A percentile compares a stretch with the other conserved stretches of the same genome.
These are phyloP conservation scores for Aureobasidium musti DNA, from an alignment of 2,329 filamentous ascomycete species.

Conservation along the genomic window DNA sequence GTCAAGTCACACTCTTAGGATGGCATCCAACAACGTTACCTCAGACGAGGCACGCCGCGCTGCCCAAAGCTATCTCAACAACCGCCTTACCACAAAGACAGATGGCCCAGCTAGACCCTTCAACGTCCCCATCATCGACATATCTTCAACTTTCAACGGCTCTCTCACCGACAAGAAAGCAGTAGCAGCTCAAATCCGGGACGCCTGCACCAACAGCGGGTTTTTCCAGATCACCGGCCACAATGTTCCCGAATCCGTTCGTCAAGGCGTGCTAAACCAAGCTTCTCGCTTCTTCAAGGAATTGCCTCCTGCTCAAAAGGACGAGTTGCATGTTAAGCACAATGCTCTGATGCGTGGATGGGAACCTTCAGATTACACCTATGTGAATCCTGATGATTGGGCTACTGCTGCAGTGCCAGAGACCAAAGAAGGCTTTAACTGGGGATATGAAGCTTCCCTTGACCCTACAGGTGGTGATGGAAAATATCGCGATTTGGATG, in stretches of 20 bases:
- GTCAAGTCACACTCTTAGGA: background rate
- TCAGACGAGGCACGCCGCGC: slow-evolving; percentile 23
- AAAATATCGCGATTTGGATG: slow-evolving; percentile 47
- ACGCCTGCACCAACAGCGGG: slow-evolving; percentile 47
- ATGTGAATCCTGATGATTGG: slow-evolving; percentile 43
- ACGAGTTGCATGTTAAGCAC: slow-evolving; percentile 46
- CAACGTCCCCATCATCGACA: slow-evolving; percentile 45
- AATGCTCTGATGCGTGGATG: slow-evolving; percentile 47
- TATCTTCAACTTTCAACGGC: slow-evolving; percentile 46
- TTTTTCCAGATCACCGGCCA: slow-evolving; percentile 30
- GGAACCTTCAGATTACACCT: slow-evolving; percentile 51
- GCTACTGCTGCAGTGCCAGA: slow-evolving; percentile 38
- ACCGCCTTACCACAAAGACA: slow-evolving; percentile 12
- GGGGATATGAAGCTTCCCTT: slow-evolving; percentile 45
- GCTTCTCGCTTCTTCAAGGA: slow-evolving; percentile 49
- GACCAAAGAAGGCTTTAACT: slow-evolving; percentile 40
- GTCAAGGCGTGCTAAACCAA: slow-evolving; percentile 43
- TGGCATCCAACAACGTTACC: slow-evolving; percentile 6
- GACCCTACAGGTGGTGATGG: slow-evolving; percentile 48
- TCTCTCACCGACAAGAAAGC: slow-evolving; percentile 42
- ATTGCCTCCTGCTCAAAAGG: slow-evolving; percentile 49
- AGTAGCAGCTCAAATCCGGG: slow-evolving; percentile 47
- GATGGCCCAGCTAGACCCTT: slow-evolving; percentile 13
- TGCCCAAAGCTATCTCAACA: slow-evolving; percentile 28
- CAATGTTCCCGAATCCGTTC: slow-evolving; percentile 33